Base-by-base conservation (phyloP, 1,139 yeast genomes). In the Geotrichum carabidarum region DNA sequence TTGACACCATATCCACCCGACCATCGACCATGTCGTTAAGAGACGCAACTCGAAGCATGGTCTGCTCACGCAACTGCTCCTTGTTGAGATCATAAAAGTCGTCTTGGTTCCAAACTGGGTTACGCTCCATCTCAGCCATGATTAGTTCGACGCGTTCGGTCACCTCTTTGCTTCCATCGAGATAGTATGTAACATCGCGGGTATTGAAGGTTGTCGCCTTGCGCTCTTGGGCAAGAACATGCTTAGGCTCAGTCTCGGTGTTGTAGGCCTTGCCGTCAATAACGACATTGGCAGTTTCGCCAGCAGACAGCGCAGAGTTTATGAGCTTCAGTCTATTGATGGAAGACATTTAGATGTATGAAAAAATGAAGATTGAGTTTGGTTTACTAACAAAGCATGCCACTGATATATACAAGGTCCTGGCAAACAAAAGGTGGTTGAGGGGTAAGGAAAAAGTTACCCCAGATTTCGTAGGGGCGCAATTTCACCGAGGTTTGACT, bases 11-110 rank as follows among this genome's bases (percentile, higher is more conserved):
- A 15, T 50, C 58, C 12, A 31, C 32, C 18, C 53, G 55, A 12
- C 58, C 67, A 62, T 77, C 80, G 64, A 79, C 73, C 63, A 78
- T 78, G 53, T 70, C 68, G 4, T 80, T 70, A 66, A 75, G 60
- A 51, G 75, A 66, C 37, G 73, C 71, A 51, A 76, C 75, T 61
- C 80, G 73, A 51, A 65, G 64, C 44, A 79, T 78, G 1, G 82
- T 75, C 50, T 72, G 71, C 62, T 75, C 79, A 56, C 84, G 72
- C 58, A 77, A 72, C 59, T 75, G 68, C n/a, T 64, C 68, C 63
- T 77, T 78, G 30, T 78, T 71, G 57, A 73, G 63, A 57, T 80
- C 83, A 62, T 79, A 80, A 63, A 74, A 77, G 51, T 70, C 65
- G 49, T 71, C 72, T 17, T 75, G 70, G 48, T 76, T 73, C 50